These are phyloP conservation scores for Eucalyptus regnans DNA, from an alignment of 345 rosid species.

Conservation along the genomic window DNA sequence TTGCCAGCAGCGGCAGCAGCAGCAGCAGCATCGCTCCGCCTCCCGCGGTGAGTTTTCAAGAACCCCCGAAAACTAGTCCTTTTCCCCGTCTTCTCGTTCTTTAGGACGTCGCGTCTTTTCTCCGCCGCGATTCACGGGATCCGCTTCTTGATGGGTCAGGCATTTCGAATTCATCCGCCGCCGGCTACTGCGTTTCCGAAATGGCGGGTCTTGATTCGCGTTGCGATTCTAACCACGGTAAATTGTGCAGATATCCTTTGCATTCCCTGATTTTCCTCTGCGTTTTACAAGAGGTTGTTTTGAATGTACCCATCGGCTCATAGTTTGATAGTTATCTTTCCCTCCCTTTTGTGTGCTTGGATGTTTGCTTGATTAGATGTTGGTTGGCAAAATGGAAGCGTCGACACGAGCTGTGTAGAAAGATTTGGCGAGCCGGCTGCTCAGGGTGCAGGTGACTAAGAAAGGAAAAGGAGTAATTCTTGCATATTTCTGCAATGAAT, in stretches of 20 bases:
- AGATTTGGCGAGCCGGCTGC: background rate
- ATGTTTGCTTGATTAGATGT: background rate
- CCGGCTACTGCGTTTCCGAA: background rate
- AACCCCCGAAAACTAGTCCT: background rate
- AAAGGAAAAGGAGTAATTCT: background rate
- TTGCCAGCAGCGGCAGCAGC: constrained; percentile 6
- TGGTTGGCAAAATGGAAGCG: background rate
- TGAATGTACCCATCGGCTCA: background rate
- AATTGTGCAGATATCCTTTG: background rate
- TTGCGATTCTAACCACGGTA: constrained; percentile 11
- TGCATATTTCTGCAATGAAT: background rate
- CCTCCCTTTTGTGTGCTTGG: background rate
- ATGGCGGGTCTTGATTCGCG: constrained; percentile 28
- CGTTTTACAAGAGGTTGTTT: background rate
- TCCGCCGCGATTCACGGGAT: background rate
- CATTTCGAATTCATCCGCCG: background rate
- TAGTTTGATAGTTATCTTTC: background rate
- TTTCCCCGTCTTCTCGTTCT: background rate
- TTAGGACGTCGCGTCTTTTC: background rate
- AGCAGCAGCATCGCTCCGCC: constrained; percentile 9
- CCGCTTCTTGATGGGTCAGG: constrained; percentile 2
- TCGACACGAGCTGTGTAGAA: background rate
- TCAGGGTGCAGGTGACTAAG: background rate
- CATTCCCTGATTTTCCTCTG: background rate
- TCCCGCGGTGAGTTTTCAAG: constrained; percentile 13